Base-by-base conservation (phyloP, 371 early-diverging fungal genomes). In the Zychaea mexicana region DNA sequence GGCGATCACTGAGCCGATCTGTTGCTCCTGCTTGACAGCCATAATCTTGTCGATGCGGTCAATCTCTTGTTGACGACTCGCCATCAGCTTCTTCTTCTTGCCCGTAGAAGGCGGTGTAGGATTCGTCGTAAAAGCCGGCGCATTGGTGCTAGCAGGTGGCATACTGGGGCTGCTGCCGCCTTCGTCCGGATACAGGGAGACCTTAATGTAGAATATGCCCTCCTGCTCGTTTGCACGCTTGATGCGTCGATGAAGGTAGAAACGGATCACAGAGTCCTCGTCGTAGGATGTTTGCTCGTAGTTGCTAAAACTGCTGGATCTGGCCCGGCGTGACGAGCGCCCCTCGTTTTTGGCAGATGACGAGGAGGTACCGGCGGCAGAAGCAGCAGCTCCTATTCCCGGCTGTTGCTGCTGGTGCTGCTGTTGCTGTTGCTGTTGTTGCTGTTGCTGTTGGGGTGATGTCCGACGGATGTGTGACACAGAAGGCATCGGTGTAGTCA, bases 401-500 rank as follows among this genome's bases (percentile, higher is more conserved):
- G 10, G 57, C 53, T 8, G 42, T 60, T 10, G 33, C 59, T 9
- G 52, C 61, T 27, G 66, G 60, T 2, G 60, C 49, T 4, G 64
- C 13, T 0, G 68, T 56, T 8, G 42, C 57, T 10, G 33, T 61
- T 9, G 52, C 61, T 27, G 66, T 63, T 2, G 60, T 46, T 4
- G 64, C 13, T 0, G 68, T 47, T 55, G 65, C 15, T 17, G 53
- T 30, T 58, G 76, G 28, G 73, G 70, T 0, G 76, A 70, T 12
- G 71, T 65, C 8, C 71, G 75, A 12, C 55, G 60, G 4, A 76
- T 73, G 28, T 76, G 74, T 6, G 72, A 57, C 2, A 73, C 60
- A 0, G 77, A 77, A 4, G 87, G 87, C 77, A 87, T 71, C 1
- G 87, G 87, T 21, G 87, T 87, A 0, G 85, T 87, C n/a, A 87